These are phyloP conservation scores for Ceratocystis albifundus DNA, from an alignment of 2,329 filamentous ascomycete species.

Conservation along the genomic window DNA sequence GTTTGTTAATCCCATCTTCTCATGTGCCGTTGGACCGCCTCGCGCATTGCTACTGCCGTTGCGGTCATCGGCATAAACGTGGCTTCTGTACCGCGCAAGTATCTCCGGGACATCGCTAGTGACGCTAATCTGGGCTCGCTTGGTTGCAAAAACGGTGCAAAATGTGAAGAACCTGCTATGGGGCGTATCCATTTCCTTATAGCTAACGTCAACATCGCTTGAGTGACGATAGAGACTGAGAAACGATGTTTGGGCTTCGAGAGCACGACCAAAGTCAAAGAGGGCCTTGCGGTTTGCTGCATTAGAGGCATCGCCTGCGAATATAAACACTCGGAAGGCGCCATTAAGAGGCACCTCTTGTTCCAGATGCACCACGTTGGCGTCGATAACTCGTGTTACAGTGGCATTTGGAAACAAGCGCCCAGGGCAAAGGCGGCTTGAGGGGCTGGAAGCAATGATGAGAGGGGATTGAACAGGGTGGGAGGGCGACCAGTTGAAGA, in stretches of 20 bases:
- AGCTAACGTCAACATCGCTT: slow-evolving; percentile 51
- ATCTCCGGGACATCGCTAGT: slow-evolving; percentile 55
- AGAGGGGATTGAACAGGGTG: slow-evolving; percentile 61
- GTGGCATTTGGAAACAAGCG: slow-evolving; percentile 65
- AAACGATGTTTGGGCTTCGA: slow-evolving; percentile 59
- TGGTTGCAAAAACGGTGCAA: slow-evolving; percentile 60
- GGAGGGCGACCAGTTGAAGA: slow-evolving; percentile 66
- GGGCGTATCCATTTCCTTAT: slow-evolving; percentile 75
- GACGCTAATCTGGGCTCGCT: slow-evolving; percentile 61
- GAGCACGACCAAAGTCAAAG: slow-evolving; percentile 53
- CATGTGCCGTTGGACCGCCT: slow-evolving; percentile 47
- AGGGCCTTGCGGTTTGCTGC: slow-evolving; percentile 50
- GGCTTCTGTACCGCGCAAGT: slow-evolving; percentile 64
- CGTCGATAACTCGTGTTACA: slow-evolving; percentile 77
- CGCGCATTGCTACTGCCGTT: slow-evolving; percentile 44
- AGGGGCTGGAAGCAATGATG: slow-evolving; percentile 50
- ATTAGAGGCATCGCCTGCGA: slow-evolving; percentile 53
- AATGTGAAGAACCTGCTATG: slow-evolving; percentile 74
- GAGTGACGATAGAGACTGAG: slow-evolving; percentile 52
- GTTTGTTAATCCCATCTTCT: slow-evolving; percentile 71
- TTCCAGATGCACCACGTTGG: slow-evolving; percentile 81
- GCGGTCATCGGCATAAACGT: slow-evolving; percentile 77
- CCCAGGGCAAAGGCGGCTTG: slow-evolving; percentile 54
- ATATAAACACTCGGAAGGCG: slow-evolving; percentile 75
- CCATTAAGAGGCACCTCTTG: slow-evolving; percentile 84